Evolutionary conservation across 2,329 filamentous ascomycete genomes (phyloP), one percentile per base, ranked within the genome.

Genomic region (Bipolaris cookei): DNA sequence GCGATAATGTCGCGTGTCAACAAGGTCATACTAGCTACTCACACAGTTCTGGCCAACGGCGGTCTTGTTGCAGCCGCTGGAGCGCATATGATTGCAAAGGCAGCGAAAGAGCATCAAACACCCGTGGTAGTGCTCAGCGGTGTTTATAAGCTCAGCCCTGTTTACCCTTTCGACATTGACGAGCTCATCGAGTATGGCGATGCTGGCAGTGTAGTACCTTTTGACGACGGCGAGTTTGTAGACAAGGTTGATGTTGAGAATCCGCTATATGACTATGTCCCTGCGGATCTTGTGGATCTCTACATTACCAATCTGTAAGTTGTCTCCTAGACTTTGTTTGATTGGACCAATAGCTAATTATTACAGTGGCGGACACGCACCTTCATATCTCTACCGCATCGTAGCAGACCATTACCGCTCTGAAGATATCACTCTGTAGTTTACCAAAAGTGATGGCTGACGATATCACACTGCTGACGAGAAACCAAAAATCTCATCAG

Each of bases 1-100:
- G 92, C 93, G 1, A 90, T 98, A 69, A 98, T 99, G 91, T 90
- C 93, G 7, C 88, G 90, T 58, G 91, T 97, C 67, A 96, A 94
- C 82, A 97, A 97, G 80, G 94, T 99, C 59, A 90, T 99, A 46
- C 82, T 99, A 6, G 89, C 90, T 11, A 94, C 94, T 5, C 90
- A 93, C 70, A 89, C 90, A 3, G 91, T 99, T 25, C 87, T 96
- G 43, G 91, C 91, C 47, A 95, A 96, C 69, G 95, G 95, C 49
- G 90, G 90, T 6, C 85, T 97, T 23, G 84, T 98, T 25, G 90
- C 92, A 16, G 89, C 92, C 38, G 88, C 90, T 4, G 95, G 95
- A n/a, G 90, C 91, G 8, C 87, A 87, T 18, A 87, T 90, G 38
- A 90, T 98, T 63, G 92, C 93, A 4, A 88, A 89, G 60, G 92